Evolutionary conservation across 192 early-diverging fungal species (phyloP), one percentile per base, ranked within the genome.

Genomic region (Entomortierella beljakovae): DNA sequence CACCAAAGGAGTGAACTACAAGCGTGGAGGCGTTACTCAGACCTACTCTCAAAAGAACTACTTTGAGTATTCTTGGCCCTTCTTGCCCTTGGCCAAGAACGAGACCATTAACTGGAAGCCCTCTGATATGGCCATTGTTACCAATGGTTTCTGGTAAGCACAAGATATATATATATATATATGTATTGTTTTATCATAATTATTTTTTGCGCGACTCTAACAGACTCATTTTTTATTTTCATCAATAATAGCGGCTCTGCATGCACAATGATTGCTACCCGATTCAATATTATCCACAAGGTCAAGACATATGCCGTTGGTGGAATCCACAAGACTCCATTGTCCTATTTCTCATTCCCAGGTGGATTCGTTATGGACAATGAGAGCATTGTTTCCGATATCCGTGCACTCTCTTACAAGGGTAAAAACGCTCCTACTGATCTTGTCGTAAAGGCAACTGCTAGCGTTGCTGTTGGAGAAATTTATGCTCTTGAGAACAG

Each of bases 341-440:
- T 82, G 18, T 75, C 81, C 15, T 71, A 76, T 32, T 71, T 70
- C 15, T 82, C 81, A 1, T 82, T 82, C 65, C 62, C 68, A 29
- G 81, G 81, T 29, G 81, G 81, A 5, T 79, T 79, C 34, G 75
- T 79, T n/a, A 69, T 79, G 67, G 67, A 79, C 57, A 70, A 70
- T 35, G 62, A 62, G 15, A 52, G 56, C 57, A 42, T 79, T 9
- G 48, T 70, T 18, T 20, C 31, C 0, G 75, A 79, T 23, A 34
- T 79, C 18, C 43, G 25, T 32, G 23, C 35, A 50, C 28, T 69
- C 20, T 49, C 46, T 1, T 79, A 70, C 62, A 79, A 56, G 60
- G 68, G 52, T 25, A 70, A 57, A 40, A 61, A 37, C 26, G 33
- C 34, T 1, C 57, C 61, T 20, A 18, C 22, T 7, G 48, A 50